These are phyloP conservation scores for Debaryomyces hansenii DNA, from an alignment of 805 yeast species.

Conservation along the genomic window DNA sequence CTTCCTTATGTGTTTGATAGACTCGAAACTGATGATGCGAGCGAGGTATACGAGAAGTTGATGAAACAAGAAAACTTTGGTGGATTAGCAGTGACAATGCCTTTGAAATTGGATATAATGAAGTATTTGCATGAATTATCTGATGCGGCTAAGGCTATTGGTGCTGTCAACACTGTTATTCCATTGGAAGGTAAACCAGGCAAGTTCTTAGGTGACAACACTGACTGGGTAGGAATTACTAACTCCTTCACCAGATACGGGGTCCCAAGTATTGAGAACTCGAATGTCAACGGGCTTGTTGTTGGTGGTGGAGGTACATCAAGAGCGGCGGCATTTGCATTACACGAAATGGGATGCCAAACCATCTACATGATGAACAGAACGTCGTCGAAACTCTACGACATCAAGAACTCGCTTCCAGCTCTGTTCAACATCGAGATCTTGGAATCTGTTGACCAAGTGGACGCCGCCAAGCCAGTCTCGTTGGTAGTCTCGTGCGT, in stretches of 20 bases:
- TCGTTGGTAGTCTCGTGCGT: conserved; percentile 73
- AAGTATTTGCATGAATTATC: conserved; percentile 63
- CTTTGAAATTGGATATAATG: conserved; percentile 81
- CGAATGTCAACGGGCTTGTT: conserved; percentile 62
- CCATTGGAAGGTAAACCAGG: conserved; percentile 45
- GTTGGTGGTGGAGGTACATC: conserved; percentile 98
- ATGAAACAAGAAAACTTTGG: conserved; percentile 61
- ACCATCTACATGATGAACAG: conserved; percentile 81
- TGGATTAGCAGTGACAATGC: conserved; percentile 95
- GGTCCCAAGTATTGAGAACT: conserved; percentile 43
- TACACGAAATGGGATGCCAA: conserved; percentile 72
- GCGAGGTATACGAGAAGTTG: conserved; percentile 53
- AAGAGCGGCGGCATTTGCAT: conserved; percentile 89
- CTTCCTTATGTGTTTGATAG: conserved; percentile 71
- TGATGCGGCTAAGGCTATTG: conserved; percentile 78
- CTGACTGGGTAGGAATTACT: conserved; percentile 91
- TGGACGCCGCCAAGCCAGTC: conserved; percentile 45
- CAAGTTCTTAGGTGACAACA: conserved; percentile 75
- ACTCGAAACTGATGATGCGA: conserved; percentile 67
- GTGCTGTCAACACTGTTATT: conserved; percentile 89
- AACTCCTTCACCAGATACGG: conserved; percentile 67
- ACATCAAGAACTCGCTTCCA: conserved; percentile 63
- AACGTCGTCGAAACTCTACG: conserved; percentile 63
- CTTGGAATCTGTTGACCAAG: conserved; percentile 50
- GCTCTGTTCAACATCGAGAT: conserved; percentile 56